These are phyloP conservation scores for Microsporum audouinii DNA, from an alignment of 2,329 filamentous ascomycete species.

Conservation along the genomic window DNA sequence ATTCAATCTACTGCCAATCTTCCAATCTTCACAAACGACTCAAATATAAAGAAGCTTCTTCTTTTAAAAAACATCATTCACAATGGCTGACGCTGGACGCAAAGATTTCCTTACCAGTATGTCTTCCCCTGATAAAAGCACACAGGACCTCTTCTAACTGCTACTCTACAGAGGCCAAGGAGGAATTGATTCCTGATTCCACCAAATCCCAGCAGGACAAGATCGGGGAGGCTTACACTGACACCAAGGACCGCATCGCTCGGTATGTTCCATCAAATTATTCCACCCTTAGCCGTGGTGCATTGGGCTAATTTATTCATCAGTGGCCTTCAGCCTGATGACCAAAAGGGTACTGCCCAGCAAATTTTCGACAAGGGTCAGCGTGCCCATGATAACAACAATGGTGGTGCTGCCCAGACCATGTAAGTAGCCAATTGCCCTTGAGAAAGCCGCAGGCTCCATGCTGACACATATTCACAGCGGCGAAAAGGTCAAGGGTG, in stretches of 20 bases:
- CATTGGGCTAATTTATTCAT: not conserved
- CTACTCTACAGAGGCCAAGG: constrained; percentile 37
- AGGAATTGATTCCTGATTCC: constrained; percentile 48
- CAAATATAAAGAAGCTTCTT: not conserved
- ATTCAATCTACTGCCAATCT: not conserved
- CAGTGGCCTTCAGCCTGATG: constrained; percentile 41
- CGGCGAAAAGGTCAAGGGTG: constrained; percentile 35
- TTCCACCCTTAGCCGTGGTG: not conserved
- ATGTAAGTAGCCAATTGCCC: constrained; percentile 26
- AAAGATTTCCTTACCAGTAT: constrained; percentile 47
- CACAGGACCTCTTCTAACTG: not conserved
- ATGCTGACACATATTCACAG: constrained; percentile 16
- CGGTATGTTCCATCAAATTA: constrained; percentile 29
- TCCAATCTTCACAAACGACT: not conserved
- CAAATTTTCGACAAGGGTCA: constrained; percentile 40
- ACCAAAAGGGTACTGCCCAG: constrained; percentile 45
- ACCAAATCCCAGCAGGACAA: constrained; percentile 52
- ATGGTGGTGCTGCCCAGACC: constrained; percentile 30
- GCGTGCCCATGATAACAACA: constrained; percentile 34
- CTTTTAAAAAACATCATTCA: constrained; percentile 17
- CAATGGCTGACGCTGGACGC: constrained; percentile 51
- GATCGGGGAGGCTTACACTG: constrained; percentile 46
- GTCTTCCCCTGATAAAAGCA: constrained; percentile 11
- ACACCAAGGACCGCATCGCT: constrained; percentile 44
- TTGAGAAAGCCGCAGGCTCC: not conserved